Evolutionary conservation across 352 stramenopile genomes (phyloP), one percentile per base, ranked within the genome.

Genomic region (Globisporangium rhizosaccharum): DNA sequence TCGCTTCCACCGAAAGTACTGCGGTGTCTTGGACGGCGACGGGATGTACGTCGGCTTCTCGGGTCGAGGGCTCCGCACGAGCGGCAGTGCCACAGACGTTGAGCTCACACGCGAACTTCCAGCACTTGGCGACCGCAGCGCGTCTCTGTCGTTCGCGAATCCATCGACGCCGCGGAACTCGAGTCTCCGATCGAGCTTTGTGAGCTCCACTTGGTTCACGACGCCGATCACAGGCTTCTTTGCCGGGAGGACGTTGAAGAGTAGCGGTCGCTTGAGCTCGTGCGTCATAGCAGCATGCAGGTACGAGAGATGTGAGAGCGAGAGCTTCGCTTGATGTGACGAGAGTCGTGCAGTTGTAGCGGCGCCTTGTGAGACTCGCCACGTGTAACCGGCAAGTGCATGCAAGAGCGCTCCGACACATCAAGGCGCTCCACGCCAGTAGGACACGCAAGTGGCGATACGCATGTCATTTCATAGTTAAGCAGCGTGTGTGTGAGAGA

Each of bases 1-100:
- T 3, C 62, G 70, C 36, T 83, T 86, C 79, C 75, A 89, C 20
- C 76, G 72, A 55, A 87, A 89, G 58, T 89, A 89, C 52, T 76
- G 65, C 0, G 77, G 79, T 0, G 77, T 87, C 30, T 76, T 73
- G 7, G 75, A 71, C 11, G 79, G 76, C 1, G 52, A 69, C 11
- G 71, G 61, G 1, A 75, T 47, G 61, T 84, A 87, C 5, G 42
- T 30, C 7, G 36, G 45, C 48, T 82, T 87, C 26, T 78, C 59
- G 0, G 66, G 61, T 2, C 75, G 65, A 2, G 71, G 67, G 33
- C 73, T 85, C 11, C 73, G 67, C 15, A 89, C 63, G 36, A 74
- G 68, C n/a, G 79, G 79, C 1, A 89, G 66, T n/a, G 66, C 75
- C 39, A 79, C 77, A 17, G 72, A 87, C 3, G 51, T 30, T 9